Percentiles rank a stretch among this genome's conserved stretches.
These are phyloP conservation scores for Circinella umbellata DNA, from an alignment of 371 early-diverging fungal species.

Conservation along the genomic window DNA sequence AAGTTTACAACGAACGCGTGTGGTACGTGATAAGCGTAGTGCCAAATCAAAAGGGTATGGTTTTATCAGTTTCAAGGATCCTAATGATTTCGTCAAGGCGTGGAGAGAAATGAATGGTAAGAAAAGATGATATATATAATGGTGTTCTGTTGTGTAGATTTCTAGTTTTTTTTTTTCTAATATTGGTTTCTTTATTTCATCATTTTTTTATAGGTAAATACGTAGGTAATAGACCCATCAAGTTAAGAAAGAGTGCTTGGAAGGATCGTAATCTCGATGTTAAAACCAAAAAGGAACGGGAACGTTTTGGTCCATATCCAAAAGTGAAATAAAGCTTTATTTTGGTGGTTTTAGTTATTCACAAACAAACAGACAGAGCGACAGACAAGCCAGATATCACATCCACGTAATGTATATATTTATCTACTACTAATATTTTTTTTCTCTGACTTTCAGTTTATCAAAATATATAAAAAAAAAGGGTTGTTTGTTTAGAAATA, in stretches of 20 bases:
- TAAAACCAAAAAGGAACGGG: constrained; percentile 49
- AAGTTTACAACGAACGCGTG: constrained; percentile 75
- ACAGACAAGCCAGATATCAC: too few relatives aligned
- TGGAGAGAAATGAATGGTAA: constrained; percentile 92
- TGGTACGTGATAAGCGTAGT: constrained; percentile 79
- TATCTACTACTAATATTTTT: too few relatives aligned
- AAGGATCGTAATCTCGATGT: constrained; percentile 87
- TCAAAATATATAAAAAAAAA: too few relatives aligned
- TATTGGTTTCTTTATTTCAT: neutral
- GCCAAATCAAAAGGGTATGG: constrained; percentile 85
- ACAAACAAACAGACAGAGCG: too few relatives aligned
- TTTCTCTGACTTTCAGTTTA: too few relatives aligned
- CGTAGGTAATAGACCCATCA: constrained; percentile 94
- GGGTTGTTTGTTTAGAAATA: too few relatives aligned
- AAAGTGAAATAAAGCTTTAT: constrained; percentile 34
- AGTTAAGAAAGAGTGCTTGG: constrained; percentile 93
- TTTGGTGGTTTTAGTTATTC: too few relatives aligned
- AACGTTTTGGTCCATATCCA: constrained; percentile 49
- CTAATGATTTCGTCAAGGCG: constrained; percentile 84
- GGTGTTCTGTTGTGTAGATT: too few relatives aligned
- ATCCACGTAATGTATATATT: too few relatives aligned
- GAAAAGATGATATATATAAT: neutral
- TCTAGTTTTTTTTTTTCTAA: too few relatives aligned
- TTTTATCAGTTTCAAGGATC: constrained; percentile 83
- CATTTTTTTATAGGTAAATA: constrained; percentile 78